These are phyloP conservation scores for Funneliformis geosporum DNA, from an alignment of 192 early-diverging fungal species.

Conservation along the genomic window DNA sequence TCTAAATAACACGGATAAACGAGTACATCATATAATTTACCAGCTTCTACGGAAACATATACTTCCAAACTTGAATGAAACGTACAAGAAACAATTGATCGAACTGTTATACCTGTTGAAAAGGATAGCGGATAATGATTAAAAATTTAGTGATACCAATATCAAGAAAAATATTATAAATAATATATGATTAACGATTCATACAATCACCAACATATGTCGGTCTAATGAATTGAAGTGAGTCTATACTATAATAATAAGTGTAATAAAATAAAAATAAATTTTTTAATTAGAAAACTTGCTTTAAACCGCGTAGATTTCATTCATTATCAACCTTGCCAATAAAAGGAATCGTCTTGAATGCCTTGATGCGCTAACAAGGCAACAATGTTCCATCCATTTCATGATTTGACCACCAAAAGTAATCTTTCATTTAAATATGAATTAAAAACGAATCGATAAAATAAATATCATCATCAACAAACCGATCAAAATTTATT, in stretches of 20 bases:
- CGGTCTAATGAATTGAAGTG: constrained; percentile 55
- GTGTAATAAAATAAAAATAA: neutral
- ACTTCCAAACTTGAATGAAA: constrained; percentile 59
- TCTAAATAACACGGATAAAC: neutral
- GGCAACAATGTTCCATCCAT: constrained; percentile 69
- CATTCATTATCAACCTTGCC: constrained; percentile 45
- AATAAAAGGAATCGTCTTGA: constrained; percentile 56
- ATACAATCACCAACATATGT: constrained; percentile 51
- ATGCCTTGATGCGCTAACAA: constrained; percentile 60
- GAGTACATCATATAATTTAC: constrained; percentile 9
- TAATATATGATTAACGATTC: neutral
- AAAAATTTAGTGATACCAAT: neutral
- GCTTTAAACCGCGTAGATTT: neutral
- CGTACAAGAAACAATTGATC: constrained; percentile 54
- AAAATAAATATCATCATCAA: neutral
- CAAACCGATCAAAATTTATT: neutral
- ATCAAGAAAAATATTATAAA: neutral
- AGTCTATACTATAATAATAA: constrained; percentile 51
- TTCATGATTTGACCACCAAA: constrained; percentile 75
- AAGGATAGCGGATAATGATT: neutral
- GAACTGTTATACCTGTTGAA: constrained; percentile 50
- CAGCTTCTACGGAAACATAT: constrained; percentile 57
- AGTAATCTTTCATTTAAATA: constrained; percentile 47
- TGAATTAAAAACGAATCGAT: neutral
- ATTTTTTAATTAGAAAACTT: neutral